These are phyloP conservation scores for Colletotrichum spinosum DNA, from an alignment of 2,329 filamentous ascomycete genomes.

Conservation along the genomic window DNA sequence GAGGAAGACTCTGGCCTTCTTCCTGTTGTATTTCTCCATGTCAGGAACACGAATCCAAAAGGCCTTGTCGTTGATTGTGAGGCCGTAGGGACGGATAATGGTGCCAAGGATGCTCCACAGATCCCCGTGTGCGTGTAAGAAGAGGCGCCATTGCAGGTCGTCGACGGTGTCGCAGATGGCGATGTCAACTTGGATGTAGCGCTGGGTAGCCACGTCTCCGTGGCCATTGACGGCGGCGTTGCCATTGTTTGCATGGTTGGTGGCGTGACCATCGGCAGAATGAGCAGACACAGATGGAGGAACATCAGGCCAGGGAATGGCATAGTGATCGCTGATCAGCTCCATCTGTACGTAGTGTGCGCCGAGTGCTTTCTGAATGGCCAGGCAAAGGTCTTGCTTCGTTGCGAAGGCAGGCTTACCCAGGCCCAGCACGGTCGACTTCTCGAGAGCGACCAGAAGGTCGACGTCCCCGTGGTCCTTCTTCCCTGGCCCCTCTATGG, in stretches of 20 bases:
- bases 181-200: slow-evolving; percentile 77
- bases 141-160: slow-evolving; percentile 71
- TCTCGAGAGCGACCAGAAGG: slow-evolving; percentile 65
- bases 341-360: slow-evolving; percentile 54
- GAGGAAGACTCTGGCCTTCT: slow-evolving; percentile 69
- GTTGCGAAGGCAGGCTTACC: not conserved
- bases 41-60: slow-evolving; percentile 75
- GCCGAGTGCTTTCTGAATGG: slow-evolving; percentile 49
- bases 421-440: slow-evolving; percentile 6
- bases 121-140: slow-evolving; percentile 80
- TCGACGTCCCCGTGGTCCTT: slow-evolving; percentile 79
- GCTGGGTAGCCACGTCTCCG: not conserved
- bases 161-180: slow-evolving; percentile 59
- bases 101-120: slow-evolving; percentile 74
- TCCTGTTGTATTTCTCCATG: slow-evolving; percentile 70
- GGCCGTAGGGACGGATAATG: slow-evolving; percentile 72
- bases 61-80: slow-evolving; percentile 73
- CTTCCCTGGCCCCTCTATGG: slow-evolving; percentile 78
- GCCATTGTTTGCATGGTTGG: too few species aligned
- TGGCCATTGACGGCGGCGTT: not conserved
- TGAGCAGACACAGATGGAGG: too few species aligned
- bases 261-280: too few species aligned
- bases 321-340: slow-evolving; percentile 54
- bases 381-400: not conserved
- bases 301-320: slow-evolving; percentile 64